Evolutionary conservation across 345 rosid species (phyloP), one percentile per base, ranked within the genome.

Genomic region (Dovyalis caffra): DNA sequence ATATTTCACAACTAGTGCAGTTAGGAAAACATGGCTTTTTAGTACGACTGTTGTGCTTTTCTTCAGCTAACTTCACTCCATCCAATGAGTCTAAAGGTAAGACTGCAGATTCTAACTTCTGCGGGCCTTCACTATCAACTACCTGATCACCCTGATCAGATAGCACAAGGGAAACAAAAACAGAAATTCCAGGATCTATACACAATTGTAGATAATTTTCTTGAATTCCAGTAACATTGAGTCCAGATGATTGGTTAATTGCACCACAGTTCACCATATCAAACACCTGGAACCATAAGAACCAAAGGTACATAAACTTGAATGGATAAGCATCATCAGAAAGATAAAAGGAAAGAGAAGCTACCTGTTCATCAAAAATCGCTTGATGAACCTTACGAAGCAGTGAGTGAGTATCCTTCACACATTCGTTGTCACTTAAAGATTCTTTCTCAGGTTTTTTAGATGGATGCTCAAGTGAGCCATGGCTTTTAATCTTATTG

Each of bases 351-450:
- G 49, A n/a, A n/a, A 20, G 66, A 71, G 68, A 58, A 34, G 23
- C 23, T 53, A 93, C 98, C 97, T 89, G 96, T 85, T 95, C 98
- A 65, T 89, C 74, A 75, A 95, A 95, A 69, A 93, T 95, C 63
- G 99, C 84, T 72, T 70, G 88, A 85, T 95, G 98, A 82, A 89
- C 89, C 81, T 82, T 82, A 64, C 97, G 88, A 72, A 91, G 90
- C 68, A 86, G 83, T 9, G 79, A 85, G 79, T 91, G 94, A 72
- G 87, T 90, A 74, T 78, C 85, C 83, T 82, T 88, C 61, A 95
- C 91, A 75, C 83, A 83, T 40, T 87, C 87, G 40, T 95, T 90
- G 64, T 90, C 92, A 78, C 56, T 80, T 38, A 26, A 25, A 28
- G 89, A 82, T 76, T 86, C 88, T 71, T 76, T 81, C 73, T 80